Conservation (phyloP, 305 asterid genomes). For the Solanum hybrid region DNA sequence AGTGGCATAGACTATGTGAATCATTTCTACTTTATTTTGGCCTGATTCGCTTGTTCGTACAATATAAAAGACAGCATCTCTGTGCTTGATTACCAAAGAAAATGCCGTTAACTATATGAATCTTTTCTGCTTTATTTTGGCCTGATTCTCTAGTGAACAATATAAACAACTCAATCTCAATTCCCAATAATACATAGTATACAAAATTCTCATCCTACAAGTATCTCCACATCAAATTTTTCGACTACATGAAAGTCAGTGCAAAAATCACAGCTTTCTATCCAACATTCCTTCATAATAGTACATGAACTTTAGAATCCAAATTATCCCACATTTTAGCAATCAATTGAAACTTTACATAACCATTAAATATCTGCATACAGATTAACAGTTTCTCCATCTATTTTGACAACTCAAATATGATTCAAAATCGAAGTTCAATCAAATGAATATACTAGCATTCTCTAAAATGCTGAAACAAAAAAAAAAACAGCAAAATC, state of each 20-base stretch:
- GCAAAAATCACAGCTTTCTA: not conserved
- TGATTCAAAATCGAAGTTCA: not conserved
- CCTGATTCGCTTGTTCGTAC: not conserved
- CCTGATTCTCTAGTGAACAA: not conserved
- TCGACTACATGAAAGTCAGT: not conserved
- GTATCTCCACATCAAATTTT: not conserved
- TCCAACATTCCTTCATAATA: not conserved
- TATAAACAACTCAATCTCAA: not conserved
- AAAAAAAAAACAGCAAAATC: not conserved
- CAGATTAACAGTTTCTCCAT: not conserved
- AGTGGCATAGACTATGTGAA: not conserved
- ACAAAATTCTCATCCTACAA: not conserved
- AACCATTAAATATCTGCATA: not conserved
- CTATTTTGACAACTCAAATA: not conserved
- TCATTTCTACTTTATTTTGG: not conserved
- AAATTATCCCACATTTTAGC: not conserved
- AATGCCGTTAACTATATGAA: not conserved
- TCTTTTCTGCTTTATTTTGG: not conserved
- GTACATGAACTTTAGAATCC: not conserved
- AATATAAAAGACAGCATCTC: not conserved
- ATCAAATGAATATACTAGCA: not conserved
- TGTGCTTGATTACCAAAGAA: not conserved
- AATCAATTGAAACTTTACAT: not conserved
- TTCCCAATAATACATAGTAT: not conserved
- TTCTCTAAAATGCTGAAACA: not conserved